phyloP scores from a whole-genome alignment of 2,329 filamentous ascomycete genomes.

The Ophiocordyceps camponoti-leonardi region DNA sequence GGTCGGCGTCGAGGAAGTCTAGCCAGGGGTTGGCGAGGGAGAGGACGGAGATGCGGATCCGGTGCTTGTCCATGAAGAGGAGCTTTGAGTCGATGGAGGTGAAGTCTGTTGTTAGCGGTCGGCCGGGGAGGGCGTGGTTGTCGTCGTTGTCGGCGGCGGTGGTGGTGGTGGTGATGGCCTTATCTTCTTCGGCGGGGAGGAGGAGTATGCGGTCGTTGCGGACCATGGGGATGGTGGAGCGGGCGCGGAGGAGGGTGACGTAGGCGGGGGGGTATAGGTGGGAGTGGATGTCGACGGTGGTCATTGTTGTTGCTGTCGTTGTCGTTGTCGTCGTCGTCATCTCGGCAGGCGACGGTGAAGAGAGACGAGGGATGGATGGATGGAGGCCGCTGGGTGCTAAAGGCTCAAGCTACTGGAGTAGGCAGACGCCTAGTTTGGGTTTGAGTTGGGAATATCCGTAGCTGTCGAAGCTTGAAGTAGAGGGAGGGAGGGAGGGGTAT shows the following conservation, averaged over 20 bases:
- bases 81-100: conserved; percentile 66
- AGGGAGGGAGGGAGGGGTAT: too few relatives aligned
- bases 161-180: conserved; percentile 18
- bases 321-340: too few relatives aligned
- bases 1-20: conserved; percentile 52
- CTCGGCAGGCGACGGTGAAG: too few relatives aligned
- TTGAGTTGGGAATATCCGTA: too few relatives aligned
- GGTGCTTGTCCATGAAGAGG: conserved; percentile 72
- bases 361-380: too few relatives aligned
- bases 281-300: conserved; percentile 45
- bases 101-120: conserved; percentile 72
- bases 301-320: too few relatives aligned
- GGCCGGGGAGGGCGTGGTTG: conserved; percentile 43
- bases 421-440: too few relatives aligned
- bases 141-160: conserved; percentile 31
- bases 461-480: too few relatives aligned
- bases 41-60: conserved; percentile 68
- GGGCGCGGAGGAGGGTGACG: conserved; percentile 40
- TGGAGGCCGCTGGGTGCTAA: too few relatives aligned
- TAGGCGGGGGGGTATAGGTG: conserved; percentile 54
- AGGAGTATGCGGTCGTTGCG: conserved; percentile 52
- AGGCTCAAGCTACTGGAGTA: too few relatives aligned
- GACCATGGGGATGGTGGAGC: conserved; percentile 51
- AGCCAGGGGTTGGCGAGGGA: conserved; percentile 90
- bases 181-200: conserved; percentile 30